Percentiles rank a stretch among this genome's conserved stretches.
Evolutionary conservation across 2,329 filamentous ascomycete genomes (phyloP).

Genomic region (Moelleriella libera): DNA sequence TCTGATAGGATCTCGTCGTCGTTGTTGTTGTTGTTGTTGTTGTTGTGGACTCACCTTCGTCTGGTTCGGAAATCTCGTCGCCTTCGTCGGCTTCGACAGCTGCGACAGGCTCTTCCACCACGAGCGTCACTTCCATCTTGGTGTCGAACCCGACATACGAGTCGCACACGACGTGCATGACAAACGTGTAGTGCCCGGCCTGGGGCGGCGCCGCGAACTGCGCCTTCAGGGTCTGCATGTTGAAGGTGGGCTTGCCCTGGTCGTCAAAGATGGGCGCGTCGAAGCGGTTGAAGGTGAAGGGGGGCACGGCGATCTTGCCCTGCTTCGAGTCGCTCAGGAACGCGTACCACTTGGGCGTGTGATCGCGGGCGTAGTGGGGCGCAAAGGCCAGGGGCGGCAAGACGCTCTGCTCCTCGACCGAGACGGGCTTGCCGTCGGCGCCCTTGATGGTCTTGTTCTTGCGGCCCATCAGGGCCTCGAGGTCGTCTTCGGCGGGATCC

Average conservation of each 20-base stretch:
- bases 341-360: slow-evolving; percentile 83
- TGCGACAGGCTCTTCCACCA: slow-evolving; percentile 80
- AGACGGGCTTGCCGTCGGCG: slow-evolving; percentile 39
- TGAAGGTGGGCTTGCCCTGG: slow-evolving; percentile 75
- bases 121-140: slow-evolving; percentile 77
- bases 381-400: slow-evolving; percentile 79
- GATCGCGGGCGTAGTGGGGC: slow-evolving; percentile 79
- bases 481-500: slow-evolving; percentile 83
- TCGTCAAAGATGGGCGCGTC: slow-evolving; percentile 76
- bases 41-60: slow-evolving; percentile 60
- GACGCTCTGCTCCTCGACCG: slow-evolving; percentile 48
- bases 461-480: slow-evolving; percentile 71
- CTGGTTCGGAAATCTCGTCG: slow-evolving; percentile 94
- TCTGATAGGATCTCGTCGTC: too few relatives aligned
- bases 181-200: slow-evolving; percentile 84
- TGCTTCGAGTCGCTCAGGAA: slow-evolving; percentile 92
- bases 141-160: slow-evolving; percentile 91
- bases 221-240: slow-evolving; percentile 92
- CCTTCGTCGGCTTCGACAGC: slow-evolving; percentile 68
- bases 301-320: slow-evolving; percentile 90
- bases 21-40: too few relatives aligned
- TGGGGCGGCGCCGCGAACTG: slow-evolving; percentile 93
- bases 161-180: slow-evolving; percentile 87
- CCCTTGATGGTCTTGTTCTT: slow-evolving; percentile 55
- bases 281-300: slow-evolving; percentile 88